phyloP scores from a whole-genome alignment of 305 asterid species.

The Fraxinus velutina region DNA sequence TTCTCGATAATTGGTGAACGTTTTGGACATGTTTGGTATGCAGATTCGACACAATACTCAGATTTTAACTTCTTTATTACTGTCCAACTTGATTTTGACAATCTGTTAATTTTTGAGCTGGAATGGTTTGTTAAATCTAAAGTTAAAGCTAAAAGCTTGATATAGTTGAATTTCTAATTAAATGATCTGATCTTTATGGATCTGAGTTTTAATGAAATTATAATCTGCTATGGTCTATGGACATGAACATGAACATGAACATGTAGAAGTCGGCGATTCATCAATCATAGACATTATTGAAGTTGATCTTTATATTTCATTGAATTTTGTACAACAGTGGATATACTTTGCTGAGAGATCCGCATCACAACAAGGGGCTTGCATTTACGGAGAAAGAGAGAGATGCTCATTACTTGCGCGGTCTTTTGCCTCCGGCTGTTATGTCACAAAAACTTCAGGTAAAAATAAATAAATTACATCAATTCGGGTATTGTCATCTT shows the following conservation, averaged over 20 bases:
- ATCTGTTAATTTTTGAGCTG: not conserved
- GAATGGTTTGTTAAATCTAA: not conserved
- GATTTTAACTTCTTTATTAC: not conserved
- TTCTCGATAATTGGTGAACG: not conserved
- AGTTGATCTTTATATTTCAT: not conserved
- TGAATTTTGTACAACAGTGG: constrained; percentile 43
- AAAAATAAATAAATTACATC: not conserved
- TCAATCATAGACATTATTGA: not conserved
- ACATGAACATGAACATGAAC: too few species aligned
- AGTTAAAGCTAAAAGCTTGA: not conserved
- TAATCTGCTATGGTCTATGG: too few species aligned
- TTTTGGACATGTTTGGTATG: not conserved
- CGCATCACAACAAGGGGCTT: constrained; percentile 85
- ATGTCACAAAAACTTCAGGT: constrained; percentile 76
- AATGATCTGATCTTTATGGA: not conserved
- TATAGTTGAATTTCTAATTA: not conserved
- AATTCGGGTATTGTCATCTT: not conserved
- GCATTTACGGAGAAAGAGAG: constrained; percentile 78
- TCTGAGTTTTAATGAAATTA: not conserved
- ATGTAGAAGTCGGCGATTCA: not conserved
- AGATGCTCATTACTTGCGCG: constrained; percentile 78
- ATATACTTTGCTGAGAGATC: constrained; percentile 69
- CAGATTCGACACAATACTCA: not conserved
- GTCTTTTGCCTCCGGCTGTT: constrained; percentile 73
- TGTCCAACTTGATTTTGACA: not conserved